These are phyloP conservation scores for Carex sylvatica DNA, from an alignment of 202 grass and related monocot species.

Conservation along the genomic window DNA sequence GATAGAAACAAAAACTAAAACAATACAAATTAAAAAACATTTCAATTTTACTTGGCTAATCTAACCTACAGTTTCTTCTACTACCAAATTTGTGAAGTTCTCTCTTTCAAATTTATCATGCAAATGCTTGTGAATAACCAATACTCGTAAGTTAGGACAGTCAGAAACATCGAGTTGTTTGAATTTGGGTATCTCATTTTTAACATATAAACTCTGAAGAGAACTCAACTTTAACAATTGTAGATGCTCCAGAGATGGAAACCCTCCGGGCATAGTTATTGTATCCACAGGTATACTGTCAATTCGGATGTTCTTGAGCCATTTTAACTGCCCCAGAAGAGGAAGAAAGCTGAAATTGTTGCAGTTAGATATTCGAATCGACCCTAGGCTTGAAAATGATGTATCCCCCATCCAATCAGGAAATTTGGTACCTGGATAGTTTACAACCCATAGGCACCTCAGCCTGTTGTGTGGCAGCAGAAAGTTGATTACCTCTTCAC, in stretches of 20 bases:
- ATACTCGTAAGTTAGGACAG: conserved; percentile 12
- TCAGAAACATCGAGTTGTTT: not conserved
- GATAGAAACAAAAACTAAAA: too few relatives aligned
- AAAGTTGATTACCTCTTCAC: conserved; percentile 21
- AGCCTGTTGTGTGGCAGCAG: conserved; percentile 35
- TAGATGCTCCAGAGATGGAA: conserved; percentile 36
- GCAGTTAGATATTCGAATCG: conserved; percentile 29
- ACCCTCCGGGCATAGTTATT: not conserved
- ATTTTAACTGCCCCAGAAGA: conserved; percentile 11
- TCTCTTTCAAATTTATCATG: conserved; percentile 24
- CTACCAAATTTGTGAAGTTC: not conserved
- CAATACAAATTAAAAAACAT: too few relatives aligned
- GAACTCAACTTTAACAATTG: conserved; percentile 24
- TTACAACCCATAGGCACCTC: conserved; percentile 29
- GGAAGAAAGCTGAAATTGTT: not conserved
- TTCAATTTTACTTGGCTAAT: too few relatives aligned
- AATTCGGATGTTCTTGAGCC: conserved; percentile 30
- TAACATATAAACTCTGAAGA: conserved; percentile 14
- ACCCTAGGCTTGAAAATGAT: conserved; percentile 26
- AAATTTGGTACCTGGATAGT: conserved; percentile 40
- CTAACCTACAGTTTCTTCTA: too few relatives aligned
- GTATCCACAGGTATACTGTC: not conserved
- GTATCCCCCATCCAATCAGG: conserved; percentile 32
- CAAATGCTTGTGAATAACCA: conserved; percentile 7
- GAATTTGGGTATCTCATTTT: conserved; percentile 25